phyloP scores from a whole-genome alignment of 2,329 filamentous ascomycete genomes.

The Clonostachys sp. region DNA sequence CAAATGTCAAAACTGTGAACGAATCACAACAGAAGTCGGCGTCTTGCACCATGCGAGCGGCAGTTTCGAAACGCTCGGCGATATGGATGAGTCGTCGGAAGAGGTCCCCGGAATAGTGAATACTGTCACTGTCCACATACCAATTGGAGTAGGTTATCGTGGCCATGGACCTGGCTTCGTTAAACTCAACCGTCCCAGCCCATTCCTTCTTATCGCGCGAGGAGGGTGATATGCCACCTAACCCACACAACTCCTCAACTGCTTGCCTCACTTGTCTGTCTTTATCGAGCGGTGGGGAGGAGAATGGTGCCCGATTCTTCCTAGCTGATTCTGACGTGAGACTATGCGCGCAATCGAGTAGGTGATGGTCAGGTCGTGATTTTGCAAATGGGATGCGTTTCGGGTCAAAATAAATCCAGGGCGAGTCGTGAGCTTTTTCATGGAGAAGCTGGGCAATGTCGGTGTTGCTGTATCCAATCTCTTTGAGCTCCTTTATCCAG shows the following conservation, averaged over 20 bases:
- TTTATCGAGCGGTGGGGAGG: neutral
- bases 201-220: neutral
- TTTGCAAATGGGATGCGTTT: neutral
- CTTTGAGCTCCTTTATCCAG: neutral
- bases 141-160: neutral
- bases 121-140: neutral
- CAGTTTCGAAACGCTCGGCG: neutral
- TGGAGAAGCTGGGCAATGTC: neutral
- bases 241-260: neutral
- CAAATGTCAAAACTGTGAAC: neutral
- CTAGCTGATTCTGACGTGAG: neutral
- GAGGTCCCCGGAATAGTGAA: neutral
- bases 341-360: neutral
- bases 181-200: neutral
- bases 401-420: neutral
- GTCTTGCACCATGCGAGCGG: neutral
- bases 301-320: neutral
- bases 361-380: neutral
- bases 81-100: neutral
- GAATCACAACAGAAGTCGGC: neutral
- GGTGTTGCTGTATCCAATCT: neutral
- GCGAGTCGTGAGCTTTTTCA: neutral
- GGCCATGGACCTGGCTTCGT: neutral
- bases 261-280: neutral
- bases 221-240: neutral